These are phyloP conservation scores for Macrolepiota fuliginosa DNA, from an alignment of 768 basidiomycete genomes.

Conservation along the genomic window DNA sequence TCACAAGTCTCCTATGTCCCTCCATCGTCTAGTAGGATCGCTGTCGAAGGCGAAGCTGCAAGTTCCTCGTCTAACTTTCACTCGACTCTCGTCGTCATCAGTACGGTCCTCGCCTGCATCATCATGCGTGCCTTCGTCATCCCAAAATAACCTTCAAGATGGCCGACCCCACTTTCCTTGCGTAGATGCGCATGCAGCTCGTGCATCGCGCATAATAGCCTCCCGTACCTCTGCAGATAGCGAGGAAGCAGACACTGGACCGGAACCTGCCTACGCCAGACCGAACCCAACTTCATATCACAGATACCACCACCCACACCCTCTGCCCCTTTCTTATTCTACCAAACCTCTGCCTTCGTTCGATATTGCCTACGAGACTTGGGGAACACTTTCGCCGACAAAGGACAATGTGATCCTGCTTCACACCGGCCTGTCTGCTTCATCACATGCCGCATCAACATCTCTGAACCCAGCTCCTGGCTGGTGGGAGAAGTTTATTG, in stretches of 20 bases:
- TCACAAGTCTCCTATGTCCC: constrained; percentile 11
- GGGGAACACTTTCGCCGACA: constrained; percentile 81
- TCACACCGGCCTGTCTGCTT: constrained; percentile 94
- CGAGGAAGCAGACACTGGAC: constrained; percentile 49
- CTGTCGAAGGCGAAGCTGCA: constrained; percentile 9
- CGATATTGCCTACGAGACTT: constrained; percentile 95
- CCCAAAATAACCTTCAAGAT: constrained; percentile 8
- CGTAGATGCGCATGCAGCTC: constrained; percentile 76
- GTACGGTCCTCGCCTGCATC: not conserved
- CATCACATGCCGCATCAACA: constrained; percentile 91
- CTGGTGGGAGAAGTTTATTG: constrained; percentile 99
- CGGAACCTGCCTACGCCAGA: constrained; percentile 80
- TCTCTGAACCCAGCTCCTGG: constrained; percentile 74
- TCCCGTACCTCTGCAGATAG: constrained; percentile 19
- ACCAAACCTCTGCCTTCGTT: constrained; percentile 58
- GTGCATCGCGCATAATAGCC: constrained; percentile 52
- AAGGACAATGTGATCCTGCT: constrained; percentile 90
- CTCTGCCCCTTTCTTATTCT: constrained; percentile 63
- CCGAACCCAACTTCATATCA: constrained; percentile 75
- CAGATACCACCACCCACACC: constrained; percentile 56
- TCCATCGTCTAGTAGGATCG: constrained; percentile 10
- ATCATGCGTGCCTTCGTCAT: constrained; percentile 11
- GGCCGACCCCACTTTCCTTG: constrained; percentile 57
- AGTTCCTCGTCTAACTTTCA: not conserved
- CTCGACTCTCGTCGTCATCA: constrained; percentile 6